phyloP scores from a whole-genome alignment of 805 yeast genomes.

The Clavispora carvajalis region DNA sequence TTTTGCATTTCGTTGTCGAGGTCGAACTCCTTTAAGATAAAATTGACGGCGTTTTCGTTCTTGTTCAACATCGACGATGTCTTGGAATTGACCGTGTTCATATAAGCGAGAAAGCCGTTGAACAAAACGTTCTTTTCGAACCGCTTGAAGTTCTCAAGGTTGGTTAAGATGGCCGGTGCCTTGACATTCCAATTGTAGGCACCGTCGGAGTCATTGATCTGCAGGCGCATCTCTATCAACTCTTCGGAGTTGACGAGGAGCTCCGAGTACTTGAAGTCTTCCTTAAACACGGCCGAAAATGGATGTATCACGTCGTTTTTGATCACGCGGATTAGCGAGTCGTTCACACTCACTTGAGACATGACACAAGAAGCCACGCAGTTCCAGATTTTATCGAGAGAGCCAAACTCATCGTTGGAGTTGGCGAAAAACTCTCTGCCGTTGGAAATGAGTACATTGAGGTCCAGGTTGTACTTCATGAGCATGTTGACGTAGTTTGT shows the following conservation, averaged over 20 bases:
- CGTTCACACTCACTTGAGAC: conserved; percentile 44
- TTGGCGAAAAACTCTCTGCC: conserved; percentile 18
- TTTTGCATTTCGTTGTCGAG: conserved; percentile 33
- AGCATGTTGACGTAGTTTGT: conserved; percentile 18
- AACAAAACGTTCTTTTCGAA: conserved; percentile 51
- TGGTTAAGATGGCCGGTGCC: conserved; percentile 72
- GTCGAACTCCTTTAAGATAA: conserved; percentile 46
- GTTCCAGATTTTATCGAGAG: conserved; percentile 41
- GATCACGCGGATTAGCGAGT: conserved; percentile 41
- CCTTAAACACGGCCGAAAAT: conserved; percentile 47
- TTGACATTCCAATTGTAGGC: conserved; percentile 67
- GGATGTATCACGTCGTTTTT: conserved; percentile 53
- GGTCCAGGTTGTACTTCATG: conserved; percentile 16
- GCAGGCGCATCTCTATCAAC: conserved; percentile 33
- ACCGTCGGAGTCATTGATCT: conserved; percentile 25
- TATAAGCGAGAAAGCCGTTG: conserved; percentile 62
- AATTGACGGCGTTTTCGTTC: conserved; percentile 63
- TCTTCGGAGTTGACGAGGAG: conserved; percentile 45
- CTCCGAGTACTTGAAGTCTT: conserved; percentile 52
- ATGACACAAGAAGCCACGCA: conserved; percentile 46
- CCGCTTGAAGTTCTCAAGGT: conserved; percentile 67
- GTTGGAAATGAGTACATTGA: conserved; percentile 16
- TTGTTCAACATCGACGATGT: conserved; percentile 20
- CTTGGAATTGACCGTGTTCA: conserved; percentile 30
- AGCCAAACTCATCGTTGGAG: conserved; percentile 29